Base-by-base conservation (phyloP, 1,284 basidiomycete genomes). In the Tilletiaria anomala region DNA sequence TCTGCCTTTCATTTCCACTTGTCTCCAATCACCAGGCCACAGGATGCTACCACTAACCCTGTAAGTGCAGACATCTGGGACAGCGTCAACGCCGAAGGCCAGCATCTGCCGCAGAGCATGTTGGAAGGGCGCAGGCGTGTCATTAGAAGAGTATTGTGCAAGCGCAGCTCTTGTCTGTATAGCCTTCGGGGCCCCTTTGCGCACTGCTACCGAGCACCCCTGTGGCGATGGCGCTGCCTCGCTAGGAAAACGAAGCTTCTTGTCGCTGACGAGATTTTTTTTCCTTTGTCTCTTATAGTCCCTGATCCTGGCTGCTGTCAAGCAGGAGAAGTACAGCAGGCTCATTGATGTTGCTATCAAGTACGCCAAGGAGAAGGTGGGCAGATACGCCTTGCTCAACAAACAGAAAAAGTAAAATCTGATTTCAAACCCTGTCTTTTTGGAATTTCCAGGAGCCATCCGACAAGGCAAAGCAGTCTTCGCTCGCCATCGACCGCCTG, bases 281-380 rank as follows among this genome's bases (percentile, higher is more conserved):
- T 32, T 47, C 32, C 20, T 44, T 20, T 44, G n/a, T n/a, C n/a
- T n/a, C n/a, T n/a, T n/a, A n/a, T n/a, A n/a, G 51, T 70, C 66
- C 41, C 69, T 75, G 47, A 84, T 91, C 71, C 76, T 97, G 55
- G 86, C 87, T 20, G 93, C 91, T 35, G 81, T 88, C 59, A 83
- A 83, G 74, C 84, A 96, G 72, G 72, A 82, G 32, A 78, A 75
- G 34, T 97, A 99, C 70, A 73, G 78, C 49, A 78, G 75, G 45
- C 71, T 96, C 59, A 83, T 97, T 64, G 78, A 91, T 63, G 73
- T 72, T 35, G 89, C 91, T 49, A 74, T 94, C 63, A 69, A 76
- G 53, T 79, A 78, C 71, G 91, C 75, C 59, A 91, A 91, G 73
- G 56, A 73, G 56, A 82, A 89, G 71, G 80, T 82, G 29, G 37